A percentile compares a stretch with the other conserved stretches of the same genome.
Evolutionary conservation across 2,329 filamentous ascomycete species (phyloP).

Genomic region (Phialocephala subalpina): DNA sequence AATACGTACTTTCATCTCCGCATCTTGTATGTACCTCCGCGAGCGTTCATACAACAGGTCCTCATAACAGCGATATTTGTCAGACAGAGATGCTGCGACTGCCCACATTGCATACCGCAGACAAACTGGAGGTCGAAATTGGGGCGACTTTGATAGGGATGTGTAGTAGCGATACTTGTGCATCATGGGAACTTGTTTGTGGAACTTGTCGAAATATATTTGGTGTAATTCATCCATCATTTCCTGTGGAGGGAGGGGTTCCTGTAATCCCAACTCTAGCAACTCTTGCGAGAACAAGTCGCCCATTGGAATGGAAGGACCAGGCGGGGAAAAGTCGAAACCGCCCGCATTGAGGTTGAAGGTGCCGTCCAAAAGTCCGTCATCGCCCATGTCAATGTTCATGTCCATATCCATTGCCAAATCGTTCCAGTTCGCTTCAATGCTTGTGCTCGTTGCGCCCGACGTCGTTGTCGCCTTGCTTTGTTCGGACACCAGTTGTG

Average conservation of each 20-base stretch:
- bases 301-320: conserved; percentile 35
- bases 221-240: conserved; percentile 84
- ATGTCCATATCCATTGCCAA: conserved; percentile 36
- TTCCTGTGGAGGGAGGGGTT: conserved; percentile 79
- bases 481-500: conserved; percentile 65
- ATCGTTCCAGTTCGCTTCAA: conserved; percentile 34
- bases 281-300: conserved; percentile 66
- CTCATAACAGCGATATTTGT: conserved; percentile 76
- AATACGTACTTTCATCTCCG: conserved; percentile 76
- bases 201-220: conserved; percentile 78
- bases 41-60: conserved; percentile 84
- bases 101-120: conserved; percentile 90
- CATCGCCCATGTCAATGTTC: conserved; percentile 32
- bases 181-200: conserved; percentile 78
- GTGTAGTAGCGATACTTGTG: conserved; percentile 80
- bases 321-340: conserved; percentile 27
- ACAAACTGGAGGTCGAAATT: conserved; percentile 82
- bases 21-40: conserved; percentile 81
- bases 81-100: conserved; percentile 74
- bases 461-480: conserved; percentile 25
- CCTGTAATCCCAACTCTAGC: conserved; percentile 82
- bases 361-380: conserved; percentile 27
- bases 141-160: conserved; percentile 74
- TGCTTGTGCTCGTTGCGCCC: conserved; percentile 5
- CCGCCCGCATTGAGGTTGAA: conserved; percentile 29